Evolutionary conservation across 495 filamentous ascomycete species (phyloP).

Genomic region (Penicillium malachiteum): DNA sequence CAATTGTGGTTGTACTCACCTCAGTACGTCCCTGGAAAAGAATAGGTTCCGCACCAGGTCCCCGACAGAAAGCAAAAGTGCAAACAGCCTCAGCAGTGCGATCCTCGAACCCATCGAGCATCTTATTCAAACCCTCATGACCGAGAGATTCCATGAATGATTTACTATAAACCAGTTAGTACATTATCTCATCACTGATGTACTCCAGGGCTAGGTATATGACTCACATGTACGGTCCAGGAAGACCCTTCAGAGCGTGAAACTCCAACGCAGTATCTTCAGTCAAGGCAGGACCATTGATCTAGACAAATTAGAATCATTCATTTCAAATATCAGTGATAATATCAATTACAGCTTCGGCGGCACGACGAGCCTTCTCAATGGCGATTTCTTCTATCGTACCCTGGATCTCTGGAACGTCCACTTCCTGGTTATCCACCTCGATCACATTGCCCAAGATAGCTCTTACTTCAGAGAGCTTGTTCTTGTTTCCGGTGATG

Average conservation of each 20-base stretch:
- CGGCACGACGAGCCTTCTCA: conserved; percentile 81
- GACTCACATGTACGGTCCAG: conserved; percentile 93
- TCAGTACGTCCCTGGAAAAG: conserved; percentile 86
- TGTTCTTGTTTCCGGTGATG: conserved; percentile 95
- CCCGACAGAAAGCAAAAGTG: conserved; percentile 88
- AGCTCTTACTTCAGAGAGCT: conserved; percentile 80
- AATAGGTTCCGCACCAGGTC: conserved; percentile 80
- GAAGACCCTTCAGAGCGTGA: conserved; percentile 80
- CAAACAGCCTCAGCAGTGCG: conserved; percentile 91
- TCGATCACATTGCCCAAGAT: conserved; percentile 76
- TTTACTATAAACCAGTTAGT: conserved; percentile 58
- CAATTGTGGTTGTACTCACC: conserved; percentile 21
- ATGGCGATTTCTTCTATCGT: conserved; percentile 84
- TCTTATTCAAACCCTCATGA: conserved; percentile 81
- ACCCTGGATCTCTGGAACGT: conserved; percentile 88
- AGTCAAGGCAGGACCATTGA: conserved; percentile 84
- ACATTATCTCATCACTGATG: background rate
- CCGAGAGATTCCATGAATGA: conserved; percentile 85
- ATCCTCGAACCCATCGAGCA: conserved; percentile 85
- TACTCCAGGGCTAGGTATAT: too few relatives aligned
- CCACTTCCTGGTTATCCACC: conserved; percentile 69
- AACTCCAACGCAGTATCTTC: conserved; percentile 97
- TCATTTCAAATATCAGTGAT: too few relatives aligned
- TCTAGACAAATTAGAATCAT: conserved; percentile 39
- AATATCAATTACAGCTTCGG: conserved; percentile 33